These are phyloP conservation scores for Jaapia argillacea DNA, from an alignment of 768 basidiomycete species.

Conservation along the genomic window DNA sequence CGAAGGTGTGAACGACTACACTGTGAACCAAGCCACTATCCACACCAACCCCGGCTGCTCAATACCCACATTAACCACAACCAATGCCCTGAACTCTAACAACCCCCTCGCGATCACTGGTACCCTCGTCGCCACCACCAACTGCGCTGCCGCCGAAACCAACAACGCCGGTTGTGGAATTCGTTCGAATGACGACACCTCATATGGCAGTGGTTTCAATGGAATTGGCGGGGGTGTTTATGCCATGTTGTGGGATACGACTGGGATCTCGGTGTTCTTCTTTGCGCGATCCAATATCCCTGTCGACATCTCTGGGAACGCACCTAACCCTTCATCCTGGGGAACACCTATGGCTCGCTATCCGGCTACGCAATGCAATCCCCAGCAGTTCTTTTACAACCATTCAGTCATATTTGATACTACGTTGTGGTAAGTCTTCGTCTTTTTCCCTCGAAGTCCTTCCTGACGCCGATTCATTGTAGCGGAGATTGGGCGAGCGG, in stretches of 20 bases:
- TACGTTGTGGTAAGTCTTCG: constrained; percentile 50
- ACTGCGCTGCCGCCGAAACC: constrained; percentile 64
- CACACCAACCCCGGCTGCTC: constrained; percentile 69
- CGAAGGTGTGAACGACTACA: constrained; percentile 77
- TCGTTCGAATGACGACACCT: constrained; percentile 44
- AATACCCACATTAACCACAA: constrained; percentile 28
- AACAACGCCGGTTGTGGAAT: constrained; percentile 79
- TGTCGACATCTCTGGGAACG: constrained; percentile 58
- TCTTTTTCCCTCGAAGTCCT: constrained; percentile 8
- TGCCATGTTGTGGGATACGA: constrained; percentile 73
- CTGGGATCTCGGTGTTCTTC: constrained; percentile 74
- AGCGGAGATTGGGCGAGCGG: constrained; percentile 85
- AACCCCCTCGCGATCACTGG: constrained; percentile 44
- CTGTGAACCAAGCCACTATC: constrained; percentile 73
- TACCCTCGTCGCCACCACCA: constrained; percentile 53
- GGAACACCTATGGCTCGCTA: constrained; percentile 70
- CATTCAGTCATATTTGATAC: constrained; percentile 81
- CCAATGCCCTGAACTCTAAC: neutral
- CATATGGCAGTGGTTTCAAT: constrained; percentile 86
- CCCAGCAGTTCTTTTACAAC: constrained; percentile 67
- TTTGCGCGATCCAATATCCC: constrained; percentile 72
- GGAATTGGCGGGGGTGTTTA: constrained; percentile 80
- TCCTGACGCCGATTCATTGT: constrained; percentile 23
- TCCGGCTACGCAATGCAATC: constrained; percentile 66
- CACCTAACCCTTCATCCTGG: constrained; percentile 74